phyloP scores from a whole-genome alignment of 345 rosid genomes.

The Gynandropsis gynandra region DNA sequence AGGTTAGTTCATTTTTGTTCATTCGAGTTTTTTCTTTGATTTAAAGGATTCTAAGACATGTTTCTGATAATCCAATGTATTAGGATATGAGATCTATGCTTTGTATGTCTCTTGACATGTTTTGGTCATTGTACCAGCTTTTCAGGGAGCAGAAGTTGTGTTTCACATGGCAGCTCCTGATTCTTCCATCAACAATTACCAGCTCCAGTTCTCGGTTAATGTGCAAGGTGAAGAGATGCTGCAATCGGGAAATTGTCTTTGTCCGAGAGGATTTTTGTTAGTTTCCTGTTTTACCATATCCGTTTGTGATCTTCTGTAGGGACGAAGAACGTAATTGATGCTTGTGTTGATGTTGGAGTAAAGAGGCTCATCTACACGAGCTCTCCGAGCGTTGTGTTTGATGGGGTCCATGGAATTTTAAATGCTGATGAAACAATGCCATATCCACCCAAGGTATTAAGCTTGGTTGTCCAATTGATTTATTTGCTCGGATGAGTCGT shows the following conservation, averaged over 20 bases:
- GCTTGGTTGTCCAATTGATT: too few species aligned
- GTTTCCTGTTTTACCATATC: neutral
- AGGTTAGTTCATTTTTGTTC: slow-evolving; percentile 34
- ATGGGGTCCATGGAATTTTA: slow-evolving; percentile 57
- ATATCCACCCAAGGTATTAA: slow-evolving; percentile 52
- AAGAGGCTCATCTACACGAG: slow-evolving; percentile 91
- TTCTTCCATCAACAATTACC: slow-evolving; percentile 67
- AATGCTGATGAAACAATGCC: slow-evolving; percentile 70
- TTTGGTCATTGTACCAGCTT: slow-evolving; percentile 33
- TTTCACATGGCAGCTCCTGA: slow-evolving; percentile 98
- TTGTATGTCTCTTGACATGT: too few species aligned
- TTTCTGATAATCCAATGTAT: neutral
- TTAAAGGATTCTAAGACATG: neutral
- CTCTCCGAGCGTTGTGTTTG: slow-evolving; percentile 90
- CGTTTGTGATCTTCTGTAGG: slow-evolving; percentile 31
- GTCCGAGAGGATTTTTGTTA: neutral
- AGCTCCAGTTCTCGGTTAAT: slow-evolving; percentile 86
- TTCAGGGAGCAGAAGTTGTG: slow-evolving; percentile 70
- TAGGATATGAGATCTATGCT: neutral
- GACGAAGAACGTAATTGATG: slow-evolving; percentile 76
- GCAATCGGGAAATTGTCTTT: neutral
- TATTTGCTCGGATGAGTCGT: too few species aligned
- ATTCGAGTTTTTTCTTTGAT: neutral
- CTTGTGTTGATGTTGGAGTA: slow-evolving; percentile 63
- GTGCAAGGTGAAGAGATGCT: slow-evolving; percentile 51